Evolutionary conservation across 108 stramenopile species (phyloP).

Genomic region (Nannochloropsis granulata): DNA sequence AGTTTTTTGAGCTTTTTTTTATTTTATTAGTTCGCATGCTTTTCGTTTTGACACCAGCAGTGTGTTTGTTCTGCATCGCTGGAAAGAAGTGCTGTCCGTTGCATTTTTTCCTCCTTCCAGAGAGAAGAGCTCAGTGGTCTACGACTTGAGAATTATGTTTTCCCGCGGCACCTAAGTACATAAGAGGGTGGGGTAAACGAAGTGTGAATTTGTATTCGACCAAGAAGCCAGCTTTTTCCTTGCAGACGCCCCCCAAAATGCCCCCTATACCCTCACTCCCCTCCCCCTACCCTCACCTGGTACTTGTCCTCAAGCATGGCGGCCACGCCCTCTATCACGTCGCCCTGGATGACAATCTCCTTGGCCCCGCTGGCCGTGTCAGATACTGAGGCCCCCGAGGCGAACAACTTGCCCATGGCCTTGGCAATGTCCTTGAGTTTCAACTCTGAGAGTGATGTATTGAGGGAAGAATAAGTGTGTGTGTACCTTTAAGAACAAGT

Average conservation of each 20-base stretch:
- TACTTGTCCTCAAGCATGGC: conserved; percentile 67
- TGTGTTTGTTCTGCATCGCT: no score
- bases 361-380: conserved; percentile 44
- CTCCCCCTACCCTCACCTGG: neutral
- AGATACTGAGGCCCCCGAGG: conserved; percentile 66
- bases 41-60: no score
- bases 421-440: conserved; percentile 81
- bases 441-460: conserved; percentile 37
- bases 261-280: neutral
- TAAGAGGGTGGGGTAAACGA: neutral
- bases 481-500: no score
- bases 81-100: no score
- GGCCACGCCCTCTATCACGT: conserved; percentile 76
- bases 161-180: neutral
- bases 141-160: neutral
- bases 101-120: no score
- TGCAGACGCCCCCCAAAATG: neutral
- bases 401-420: conserved; percentile 68
- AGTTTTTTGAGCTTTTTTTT: no score
- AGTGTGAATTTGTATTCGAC: no score
- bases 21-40: no score
- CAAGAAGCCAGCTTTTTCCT: neutral
- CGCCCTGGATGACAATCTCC: conserved; percentile 86
- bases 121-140: neutral
- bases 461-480: no score